A percentile compares a stretch with the other conserved stretches of the same genome.
Conservation (phyloP, 1,284 basidiomycete genomes). For the Cryptococcus jaspeensis region DNA sequence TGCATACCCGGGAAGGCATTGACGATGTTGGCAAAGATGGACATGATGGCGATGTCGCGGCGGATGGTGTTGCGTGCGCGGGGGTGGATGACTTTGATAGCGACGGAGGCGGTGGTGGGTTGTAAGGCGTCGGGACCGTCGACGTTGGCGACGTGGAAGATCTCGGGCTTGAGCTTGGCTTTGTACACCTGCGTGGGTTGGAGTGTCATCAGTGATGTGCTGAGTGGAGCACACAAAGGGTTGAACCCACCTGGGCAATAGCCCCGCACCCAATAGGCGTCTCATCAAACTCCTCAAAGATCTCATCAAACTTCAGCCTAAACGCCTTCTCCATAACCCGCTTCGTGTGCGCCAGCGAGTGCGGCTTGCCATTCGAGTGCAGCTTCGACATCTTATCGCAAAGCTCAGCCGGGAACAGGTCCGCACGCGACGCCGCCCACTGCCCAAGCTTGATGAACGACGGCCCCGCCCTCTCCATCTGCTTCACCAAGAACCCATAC, state of each 20-base stretch:
- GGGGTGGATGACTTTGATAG: constrained; percentile 95
- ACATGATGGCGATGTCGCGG: constrained; percentile 88
- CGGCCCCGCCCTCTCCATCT: constrained; percentile 93
- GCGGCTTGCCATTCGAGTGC: constrained; percentile 85
- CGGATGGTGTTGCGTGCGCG: constrained; percentile 74
- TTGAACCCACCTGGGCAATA: constrained; percentile 81
- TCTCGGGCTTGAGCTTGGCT: constrained; percentile 23
- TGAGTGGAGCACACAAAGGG: neutral
- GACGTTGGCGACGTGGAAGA: constrained; percentile 10
- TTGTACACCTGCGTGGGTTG: constrained; percentile 52
- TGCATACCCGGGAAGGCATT: constrained; percentile 87
- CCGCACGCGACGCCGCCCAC: constrained; percentile 95
- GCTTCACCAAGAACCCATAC: constrained; percentile 82
- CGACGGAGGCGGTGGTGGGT: constrained; percentile 63
- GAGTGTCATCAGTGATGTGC: neutral
- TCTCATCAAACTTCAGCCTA: constrained; percentile 73
- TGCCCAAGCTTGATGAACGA: constrained; percentile 99
- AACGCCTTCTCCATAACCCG: constrained; percentile 82
- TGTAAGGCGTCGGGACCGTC: constrained; percentile 46
- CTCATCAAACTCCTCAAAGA: constrained; percentile 88
- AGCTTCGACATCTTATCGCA: constrained; percentile 82
- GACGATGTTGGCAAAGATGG: constrained; percentile 80
- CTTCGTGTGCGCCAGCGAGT: constrained; percentile 79
- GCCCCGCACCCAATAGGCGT: constrained; percentile 94
- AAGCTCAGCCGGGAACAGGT: constrained; percentile 89